Base-by-base conservation (phyloP, 371 early-diverging fungal species). In the Actinomortierella ambigua region DNA sequence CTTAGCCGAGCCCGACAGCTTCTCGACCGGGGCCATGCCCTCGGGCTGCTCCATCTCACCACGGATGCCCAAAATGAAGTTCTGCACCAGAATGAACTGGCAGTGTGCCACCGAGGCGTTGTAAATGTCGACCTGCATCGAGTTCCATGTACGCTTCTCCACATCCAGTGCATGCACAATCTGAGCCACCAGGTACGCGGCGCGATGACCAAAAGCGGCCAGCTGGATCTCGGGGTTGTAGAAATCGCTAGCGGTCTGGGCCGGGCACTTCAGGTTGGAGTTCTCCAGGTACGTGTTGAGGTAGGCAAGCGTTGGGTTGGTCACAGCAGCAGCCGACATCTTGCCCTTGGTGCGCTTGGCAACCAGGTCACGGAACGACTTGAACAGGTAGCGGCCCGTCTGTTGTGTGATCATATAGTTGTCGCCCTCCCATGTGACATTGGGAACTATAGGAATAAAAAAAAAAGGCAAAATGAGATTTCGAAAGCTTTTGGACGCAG, bases 371-470 rank as follows among this genome's bases (percentile, higher is more conserved):
- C 75, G 67, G 68, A 63, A 73, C n/a, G 67, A 63, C 65, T 88
- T 89, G 61, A 90, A 68, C 50, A 93, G 77, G 66, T 89, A 91
- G 7, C 90, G 88, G 17, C 87, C 76, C 0, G 89, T 88, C 79
- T 94, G 94, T 65, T 91, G 93, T 17, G 91, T 87, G 63, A 94
- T 70, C 20, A 93, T 77, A 59, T 87, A 91, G 77, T 93, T 93
- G 64, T 93, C 94, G 28, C 94, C 94, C 69, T 93, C 94, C 90
- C 90, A 90, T 39, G 91, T 92, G 28, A 85, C 89, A 59, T 89
- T 88, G 3, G 93, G 90, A 15, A 58, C 63, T 63, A 22, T 9
- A 14, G 59, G 50, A 49, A 41, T 2, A 49, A 27, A 42, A 43
- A 41, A 22, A 3, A 40, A 20, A 49, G n/a, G 22, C 11, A 49